A percentile compares a stretch with the other conserved stretches of the same genome.
These are phyloP conservation scores for Ophiognomonia clavigignenti-juglandacearum DNA, from an alignment of 2,329 filamentous ascomycete genomes.

Conservation along the genomic window DNA sequence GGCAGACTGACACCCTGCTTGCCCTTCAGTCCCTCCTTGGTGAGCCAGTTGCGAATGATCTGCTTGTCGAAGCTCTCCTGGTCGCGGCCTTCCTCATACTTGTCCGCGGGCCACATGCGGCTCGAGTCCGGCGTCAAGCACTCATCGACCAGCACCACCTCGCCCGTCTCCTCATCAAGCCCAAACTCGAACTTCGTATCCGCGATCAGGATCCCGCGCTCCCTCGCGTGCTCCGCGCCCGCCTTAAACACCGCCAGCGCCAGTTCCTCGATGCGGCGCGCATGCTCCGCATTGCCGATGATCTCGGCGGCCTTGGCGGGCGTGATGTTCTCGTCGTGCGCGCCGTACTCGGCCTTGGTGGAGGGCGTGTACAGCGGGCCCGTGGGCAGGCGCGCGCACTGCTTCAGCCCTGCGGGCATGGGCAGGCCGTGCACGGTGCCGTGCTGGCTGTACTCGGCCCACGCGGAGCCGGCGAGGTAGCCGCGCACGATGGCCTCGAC, in stretches of 20 bases:
- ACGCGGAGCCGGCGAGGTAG: conserved; percentile 83
- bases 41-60: conserved; percentile 78
- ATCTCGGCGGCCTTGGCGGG: conserved; percentile 60
- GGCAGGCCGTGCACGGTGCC: conserved; percentile 78
- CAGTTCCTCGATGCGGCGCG: conserved; percentile 59
- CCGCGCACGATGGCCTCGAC: conserved; percentile 84
- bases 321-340: conserved; percentile 81
- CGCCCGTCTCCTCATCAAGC: conserved; percentile 56
- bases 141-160: conserved; percentile 76
- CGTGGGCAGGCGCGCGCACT: conserved; percentile 63
- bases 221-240: conserved; percentile 58
- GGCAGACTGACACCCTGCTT: conserved; percentile 70
- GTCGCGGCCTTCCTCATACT: conserved; percentile 66
- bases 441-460: conserved; percentile 66
- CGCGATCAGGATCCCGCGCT: conserved; percentile 70
- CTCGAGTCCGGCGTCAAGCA: conserved; percentile 80
- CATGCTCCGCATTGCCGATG: conserved; percentile 57
- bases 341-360: conserved; percentile 77
- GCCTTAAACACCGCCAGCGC: conserved; percentile 59
- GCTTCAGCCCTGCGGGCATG: conserved; percentile 62
- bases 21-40: conserved; percentile 65
- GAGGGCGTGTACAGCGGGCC: conserved; percentile 69
- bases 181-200: conserved; percentile 62
- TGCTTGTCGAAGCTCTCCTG: conserved; percentile 91
- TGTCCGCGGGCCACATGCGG: conserved; percentile 77